Conservation (phyloP, 148 eudicot species). For the Silene uniflora region DNA sequence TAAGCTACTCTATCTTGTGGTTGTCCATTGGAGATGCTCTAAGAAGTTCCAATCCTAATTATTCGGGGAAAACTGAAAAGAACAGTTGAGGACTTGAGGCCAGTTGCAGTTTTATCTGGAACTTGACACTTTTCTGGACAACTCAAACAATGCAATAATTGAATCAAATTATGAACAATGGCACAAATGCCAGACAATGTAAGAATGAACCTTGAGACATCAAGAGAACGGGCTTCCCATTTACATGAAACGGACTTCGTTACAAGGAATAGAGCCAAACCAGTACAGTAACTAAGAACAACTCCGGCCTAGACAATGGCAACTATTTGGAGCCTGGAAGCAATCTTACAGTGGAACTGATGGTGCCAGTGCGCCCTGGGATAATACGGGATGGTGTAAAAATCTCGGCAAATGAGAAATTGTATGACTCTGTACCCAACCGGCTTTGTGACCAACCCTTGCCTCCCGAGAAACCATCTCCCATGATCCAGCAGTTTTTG, state of each 20-base stretch:
- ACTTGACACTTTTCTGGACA: no score
- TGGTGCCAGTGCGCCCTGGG: slow-evolving; percentile 53
- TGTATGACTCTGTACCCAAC: slow-evolving; percentile 70
- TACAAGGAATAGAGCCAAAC: slow-evolving; percentile 15
- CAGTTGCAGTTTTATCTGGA: no score
- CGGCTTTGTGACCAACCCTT: slow-evolving; percentile 87
- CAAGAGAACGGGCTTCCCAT: slow-evolving; percentile 22
- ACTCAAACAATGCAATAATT: no score
- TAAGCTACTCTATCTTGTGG: no score
- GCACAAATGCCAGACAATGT: not conserved
- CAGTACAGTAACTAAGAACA: not conserved
- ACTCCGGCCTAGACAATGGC: not conserved
- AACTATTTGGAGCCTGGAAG: slow-evolving; percentile 62
- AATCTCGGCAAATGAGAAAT: slow-evolving; percentile 56
- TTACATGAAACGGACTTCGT: slow-evolving; percentile 20
- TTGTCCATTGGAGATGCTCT: no score
- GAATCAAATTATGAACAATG: no score
- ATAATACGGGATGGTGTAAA: slow-evolving; percentile 75
- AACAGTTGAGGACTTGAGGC: no score
- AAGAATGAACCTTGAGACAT: slow-evolving; percentile 1
- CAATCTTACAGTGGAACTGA: slow-evolving; percentile 52
- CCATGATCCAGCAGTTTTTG: slow-evolving; percentile 69
- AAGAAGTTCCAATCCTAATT: no score
- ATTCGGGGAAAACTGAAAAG: no score
- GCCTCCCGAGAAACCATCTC: slow-evolving; percentile 89